Base-by-base conservation (phyloP, 2,329 filamentous ascomycete species). In the Fusarium goolgardi region DNA sequence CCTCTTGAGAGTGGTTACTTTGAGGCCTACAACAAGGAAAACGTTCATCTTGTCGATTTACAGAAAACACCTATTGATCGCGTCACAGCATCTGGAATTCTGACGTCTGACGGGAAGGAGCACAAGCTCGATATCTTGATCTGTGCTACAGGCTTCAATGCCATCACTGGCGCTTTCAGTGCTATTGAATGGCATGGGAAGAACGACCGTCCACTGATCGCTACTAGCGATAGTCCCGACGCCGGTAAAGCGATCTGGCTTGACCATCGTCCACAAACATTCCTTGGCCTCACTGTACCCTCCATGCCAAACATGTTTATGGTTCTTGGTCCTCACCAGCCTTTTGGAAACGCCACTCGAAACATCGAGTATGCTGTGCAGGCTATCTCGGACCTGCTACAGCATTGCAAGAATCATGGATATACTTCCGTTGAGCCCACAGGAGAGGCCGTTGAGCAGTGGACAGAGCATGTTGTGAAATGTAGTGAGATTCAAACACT, bases 401-500 rank as follows among this genome's bases (percentile, higher is more conserved):
- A 66, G 5, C 10, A 59, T 16, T 72, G 70, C 50, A 41, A 63
- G 6, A 46, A 69, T 5, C 52, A 64, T 3, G 44, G 39, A 0
- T 67, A 63, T 12, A 69, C 20, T 0, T 67, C 57, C 18, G 45
- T 62, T 8, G 58, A 72, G 1, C 52, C 70, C 0, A 63, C 45
- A 0, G 35, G 56, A 9, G 52, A 68, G 1, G 56, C 70, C 2
- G 65, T 65, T 23, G 61, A 69, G 34, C 32, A 59, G 10, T 72
- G 70, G 70, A 72, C 70, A 0, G 72, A 84, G 29, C 84, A 85
- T 75, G 83, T 86, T 3, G 67, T 79, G 9, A 73, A 82, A 13
- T 83, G 81, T 54, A 78, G 79, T 2, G 73, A 80, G 49, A 82
- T 83, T 0, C 70, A 70, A 13, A 51, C 80, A 1, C 69, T 86